Conservation (phyloP, 306 rosid species). For the Pterocarpus macrocarpus region DNA sequence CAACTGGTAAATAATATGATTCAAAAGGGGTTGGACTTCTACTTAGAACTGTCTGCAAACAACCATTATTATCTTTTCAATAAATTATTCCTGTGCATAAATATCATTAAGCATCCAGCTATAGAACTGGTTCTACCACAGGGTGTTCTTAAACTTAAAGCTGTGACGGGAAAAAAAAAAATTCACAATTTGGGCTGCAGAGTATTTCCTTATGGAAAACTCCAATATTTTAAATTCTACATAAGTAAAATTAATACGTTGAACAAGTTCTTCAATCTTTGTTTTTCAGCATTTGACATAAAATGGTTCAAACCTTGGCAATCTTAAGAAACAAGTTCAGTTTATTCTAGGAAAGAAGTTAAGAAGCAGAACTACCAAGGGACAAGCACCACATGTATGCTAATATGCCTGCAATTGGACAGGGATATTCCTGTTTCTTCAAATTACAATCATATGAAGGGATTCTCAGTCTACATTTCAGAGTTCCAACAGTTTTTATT, state of each 20-base stretch:
- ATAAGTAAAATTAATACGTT: conserved; percentile 5
- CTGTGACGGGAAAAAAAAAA: not conserved
- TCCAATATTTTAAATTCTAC: conserved; percentile 9
- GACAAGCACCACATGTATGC: not conserved
- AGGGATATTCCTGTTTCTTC: not conserved
- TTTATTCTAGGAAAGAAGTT: conserved; percentile 16
- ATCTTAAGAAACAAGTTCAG: conserved; percentile 1
- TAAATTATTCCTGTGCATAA: conserved; percentile 50
- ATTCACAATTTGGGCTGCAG: not conserved
- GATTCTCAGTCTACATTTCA: not conserved
- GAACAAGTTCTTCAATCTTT: conserved; percentile 19
- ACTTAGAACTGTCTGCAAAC: conserved; percentile 84
- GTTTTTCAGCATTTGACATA: conserved; percentile 20
- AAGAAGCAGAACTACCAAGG: not conserved
- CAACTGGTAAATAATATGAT: conserved; percentile 85
- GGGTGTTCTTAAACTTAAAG: conserved; percentile 26
- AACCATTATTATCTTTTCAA: conserved; percentile 69
- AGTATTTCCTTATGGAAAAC: conserved; percentile 11
- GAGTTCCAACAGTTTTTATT: conserved; percentile 11
- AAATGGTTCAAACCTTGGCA: not conserved
- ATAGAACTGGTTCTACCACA: conserved; percentile 45
- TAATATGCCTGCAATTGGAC: not conserved
- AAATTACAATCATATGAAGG: too few relatives aligned
- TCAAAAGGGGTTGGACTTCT: conserved; percentile 71
- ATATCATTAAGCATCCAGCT: conserved; percentile 58